Percentiles rank a stretch among this genome's conserved stretches.
Conservation (phyloP, 495 filamentous ascomycete species). For the Xylaria grammica region DNA sequence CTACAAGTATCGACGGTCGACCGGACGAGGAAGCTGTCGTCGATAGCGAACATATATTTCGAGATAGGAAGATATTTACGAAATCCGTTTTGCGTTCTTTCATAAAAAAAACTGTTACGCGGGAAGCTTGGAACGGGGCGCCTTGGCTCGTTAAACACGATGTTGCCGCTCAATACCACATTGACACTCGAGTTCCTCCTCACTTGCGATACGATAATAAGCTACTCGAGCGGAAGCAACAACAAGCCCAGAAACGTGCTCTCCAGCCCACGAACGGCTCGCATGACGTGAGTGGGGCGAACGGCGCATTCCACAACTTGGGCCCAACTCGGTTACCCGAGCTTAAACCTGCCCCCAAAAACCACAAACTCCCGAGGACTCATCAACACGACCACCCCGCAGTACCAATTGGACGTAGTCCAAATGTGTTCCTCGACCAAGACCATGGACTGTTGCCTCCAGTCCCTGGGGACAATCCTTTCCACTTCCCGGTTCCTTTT, state of each 20-base stretch:
- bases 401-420: slow-evolving; percentile 45
- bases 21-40: slow-evolving; percentile 76
- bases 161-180: slow-evolving; percentile 81
- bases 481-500: slow-evolving; percentile 48
- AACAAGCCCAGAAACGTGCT: slow-evolving; percentile 69
- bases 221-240: slow-evolving; percentile 74
- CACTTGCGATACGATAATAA: slow-evolving; percentile 82
- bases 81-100: slow-evolving; percentile 93
- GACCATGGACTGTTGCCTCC: slow-evolving; percentile 46
- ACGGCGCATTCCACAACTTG: slow-evolving; percentile 45
- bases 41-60: slow-evolving; percentile 80
- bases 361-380: slow-evolving; percentile 66
- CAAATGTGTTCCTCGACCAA: slow-evolving; percentile 41
- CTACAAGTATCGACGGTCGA: slow-evolving; percentile 73
- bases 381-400: slow-evolving; percentile 36
- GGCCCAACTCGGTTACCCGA: slow-evolving; percentile 65
- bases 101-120: slow-evolving; percentile 89
- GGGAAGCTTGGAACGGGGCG: slow-evolving; percentile 91
- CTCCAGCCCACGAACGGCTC: slow-evolving; percentile 44
- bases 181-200: slow-evolving; percentile 80
- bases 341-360: slow-evolving; percentile 81
- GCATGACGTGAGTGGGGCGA: slow-evolving; percentile 48
- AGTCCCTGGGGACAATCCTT: slow-evolving; percentile 45
- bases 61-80: slow-evolving; percentile 92
- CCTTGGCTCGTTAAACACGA: slow-evolving; percentile 93